Conservation (phyloP, 371 early-diverging fungal genomes). For the Lichtheimia ramosa region DNA sequence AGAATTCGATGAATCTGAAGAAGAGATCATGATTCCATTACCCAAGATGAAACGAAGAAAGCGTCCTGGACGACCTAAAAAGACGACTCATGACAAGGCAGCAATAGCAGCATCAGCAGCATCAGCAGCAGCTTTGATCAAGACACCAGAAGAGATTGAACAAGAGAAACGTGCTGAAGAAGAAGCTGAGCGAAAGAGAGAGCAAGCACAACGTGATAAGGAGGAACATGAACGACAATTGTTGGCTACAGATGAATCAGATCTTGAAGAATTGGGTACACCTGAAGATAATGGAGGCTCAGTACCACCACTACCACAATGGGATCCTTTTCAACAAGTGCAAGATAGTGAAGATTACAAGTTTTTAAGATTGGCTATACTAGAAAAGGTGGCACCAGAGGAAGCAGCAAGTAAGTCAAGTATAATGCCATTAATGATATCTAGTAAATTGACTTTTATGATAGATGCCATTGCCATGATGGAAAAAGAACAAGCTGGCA, state of each 20-base stretch:
- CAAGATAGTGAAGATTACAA: slow-evolving; percentile 56
- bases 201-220: slow-evolving; percentile 2
- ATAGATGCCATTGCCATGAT: too few relatives aligned
- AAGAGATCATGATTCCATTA: slow-evolving; percentile 7
- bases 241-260: slow-evolving; percentile 12
- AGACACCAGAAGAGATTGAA: slow-evolving; percentile 26
- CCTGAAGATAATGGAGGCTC: slow-evolving; percentile 16
- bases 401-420: neutral
- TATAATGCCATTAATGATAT: too few relatives aligned
- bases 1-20: slow-evolving; percentile 14
- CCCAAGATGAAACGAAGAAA: slow-evolving; percentile 8
- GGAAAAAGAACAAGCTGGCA: neutral
- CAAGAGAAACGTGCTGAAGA: slow-evolving; percentile 34
- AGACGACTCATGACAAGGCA: neutral
- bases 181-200: slow-evolving; percentile 13
- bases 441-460: too few relatives aligned
- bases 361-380: slow-evolving; percentile 51
- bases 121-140: neutral
- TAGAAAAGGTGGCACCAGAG: slow-evolving; percentile 27
- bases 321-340: slow-evolving; percentile 45
- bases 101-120: neutral
- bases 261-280: slow-evolving; percentile 14
- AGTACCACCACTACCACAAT: slow-evolving; percentile 4
- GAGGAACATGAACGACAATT: slow-evolving; percentile 14
- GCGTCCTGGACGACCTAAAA: slow-evolving; percentile 8